phyloP scores from a whole-genome alignment of 805 yeast species.

The Schwanniomyces vanrijiae region DNA sequence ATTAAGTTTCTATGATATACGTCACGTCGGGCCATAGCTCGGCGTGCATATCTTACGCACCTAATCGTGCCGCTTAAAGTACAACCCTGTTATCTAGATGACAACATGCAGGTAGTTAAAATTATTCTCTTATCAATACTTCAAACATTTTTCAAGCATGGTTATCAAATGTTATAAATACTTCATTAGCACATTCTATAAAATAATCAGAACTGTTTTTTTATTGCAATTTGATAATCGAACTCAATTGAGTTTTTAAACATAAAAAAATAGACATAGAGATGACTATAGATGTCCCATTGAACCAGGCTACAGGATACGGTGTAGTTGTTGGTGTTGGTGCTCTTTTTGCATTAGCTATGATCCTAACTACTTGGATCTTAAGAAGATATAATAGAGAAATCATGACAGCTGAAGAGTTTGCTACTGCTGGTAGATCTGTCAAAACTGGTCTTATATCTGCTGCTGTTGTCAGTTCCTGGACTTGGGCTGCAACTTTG shows the following conservation, averaged over 20 bases:
- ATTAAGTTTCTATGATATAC: too few species aligned
- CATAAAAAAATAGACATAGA: conserved; percentile 1
- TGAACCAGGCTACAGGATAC: conserved; percentile 82
- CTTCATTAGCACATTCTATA: too few species aligned
- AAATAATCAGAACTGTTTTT: too few species aligned
- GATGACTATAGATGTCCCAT: too few species aligned
- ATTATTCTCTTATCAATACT: neutral
- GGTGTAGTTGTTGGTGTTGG: conserved; percentile 91
- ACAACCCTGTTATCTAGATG: neutral
- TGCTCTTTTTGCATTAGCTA: conserved; percentile 69
- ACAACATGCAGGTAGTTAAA: neutral
- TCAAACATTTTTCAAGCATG: neutral
- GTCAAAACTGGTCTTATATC: conserved; percentile 84
- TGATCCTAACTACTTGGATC: conserved; percentile 72
- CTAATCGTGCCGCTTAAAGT: neutral
- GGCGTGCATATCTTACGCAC: neutral
- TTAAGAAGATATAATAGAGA: conserved; percentile 80
- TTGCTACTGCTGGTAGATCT: conserved; percentile 88
- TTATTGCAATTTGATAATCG: too few species aligned
- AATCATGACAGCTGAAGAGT: conserved; percentile 88
- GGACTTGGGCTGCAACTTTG: conserved; percentile 69
- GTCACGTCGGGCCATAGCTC: neutral
- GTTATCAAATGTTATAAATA: too few species aligned
- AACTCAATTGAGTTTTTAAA: neutral
- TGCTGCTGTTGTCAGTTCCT: conserved; percentile 87